Evolutionary conservation across 495 filamentous ascomycete genomes (phyloP), one percentile per base, ranked within the genome.

Genomic region (Echria macrotheca): DNA sequence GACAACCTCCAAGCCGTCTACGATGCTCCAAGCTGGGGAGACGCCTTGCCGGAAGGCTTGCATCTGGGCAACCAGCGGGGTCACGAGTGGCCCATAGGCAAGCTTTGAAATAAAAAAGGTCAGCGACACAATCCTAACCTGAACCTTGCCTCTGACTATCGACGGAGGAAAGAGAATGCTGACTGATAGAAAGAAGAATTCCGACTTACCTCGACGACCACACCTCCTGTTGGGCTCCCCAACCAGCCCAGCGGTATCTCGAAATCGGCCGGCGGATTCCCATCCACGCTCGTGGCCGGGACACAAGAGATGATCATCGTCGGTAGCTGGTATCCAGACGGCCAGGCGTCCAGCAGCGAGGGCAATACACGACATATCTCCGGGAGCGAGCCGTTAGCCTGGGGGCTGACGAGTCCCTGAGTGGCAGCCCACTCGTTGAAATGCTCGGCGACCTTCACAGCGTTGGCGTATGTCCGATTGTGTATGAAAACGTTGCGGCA

Each of bases 301-400:
- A 93, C 86, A 57, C 86, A 87, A 3, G 82, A 84, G 0, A 87
- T 73, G 24, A 91, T 77, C 60, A 91, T 79, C n/a, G 83, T 89
- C 1, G 87, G 87, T 17, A 76, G 77, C 37, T 75, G 76, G 29
- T 69, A 81, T 15, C 70, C 72, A 1, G 67, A 56, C 2, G 87
- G 87, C 87, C 87, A 93, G 10, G 74, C 65, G 26, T 83, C 74
- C 3, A 72, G 69, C 5, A 77, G 65, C 11, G 79, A 82, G 4
- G 65, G 57, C 15, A 91, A 54, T 2, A 91, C 79, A 17, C 72
- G 73, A 10, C 83, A 81, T 7, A 84, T 74, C 15, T 77, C 69
- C 0, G 70, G 15, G 1, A 14, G 18, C 12, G 22, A 17, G 8
- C 45, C 45, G 19, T 48, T 48, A 4, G n/a, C 19, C 35, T 40